Evolutionary conservation across 2,329 filamentous ascomycete species (phyloP).

Genomic region (Fusarium coffeatum): DNA sequence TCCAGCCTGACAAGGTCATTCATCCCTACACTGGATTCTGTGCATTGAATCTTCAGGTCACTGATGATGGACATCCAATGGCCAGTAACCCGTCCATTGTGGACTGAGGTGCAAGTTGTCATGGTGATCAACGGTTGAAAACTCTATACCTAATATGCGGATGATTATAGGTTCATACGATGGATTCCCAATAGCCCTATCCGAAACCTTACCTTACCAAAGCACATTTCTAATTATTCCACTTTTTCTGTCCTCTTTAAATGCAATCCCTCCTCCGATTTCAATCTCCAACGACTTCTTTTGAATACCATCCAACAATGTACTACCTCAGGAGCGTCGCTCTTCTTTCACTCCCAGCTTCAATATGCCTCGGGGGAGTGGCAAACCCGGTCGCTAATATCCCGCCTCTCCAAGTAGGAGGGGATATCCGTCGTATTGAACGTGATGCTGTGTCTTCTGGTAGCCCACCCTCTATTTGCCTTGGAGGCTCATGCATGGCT

Average conservation of each 20-base stretch:
- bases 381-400: neutral
- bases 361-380: neutral
- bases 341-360: neutral
- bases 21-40: too few relatives aligned
- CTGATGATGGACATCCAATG: too few relatives aligned
- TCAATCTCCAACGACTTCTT: neutral
- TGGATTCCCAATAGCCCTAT: neutral
- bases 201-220: neutral
- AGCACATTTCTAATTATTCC: neutral
- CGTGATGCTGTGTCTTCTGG: neutral
- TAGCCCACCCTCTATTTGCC: neutral
- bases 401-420: neutral
- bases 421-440: neutral
- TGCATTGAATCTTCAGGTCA: too few relatives aligned
- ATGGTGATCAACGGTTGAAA: neutral
- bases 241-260: neutral
- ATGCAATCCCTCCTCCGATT: neutral
- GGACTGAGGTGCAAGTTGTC: neutral
- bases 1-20: too few relatives aligned
- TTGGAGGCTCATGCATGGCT: neutral
- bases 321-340: neutral
- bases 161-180: neutral
- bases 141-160: neutral
- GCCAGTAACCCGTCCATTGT: rapidly evolving
- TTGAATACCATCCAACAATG: neutral